Evolutionary conservation across 805 yeast genomes (phyloP), one percentile per base, ranked within the genome.

Genomic region (Nakazawaea anatomiae): DNA sequence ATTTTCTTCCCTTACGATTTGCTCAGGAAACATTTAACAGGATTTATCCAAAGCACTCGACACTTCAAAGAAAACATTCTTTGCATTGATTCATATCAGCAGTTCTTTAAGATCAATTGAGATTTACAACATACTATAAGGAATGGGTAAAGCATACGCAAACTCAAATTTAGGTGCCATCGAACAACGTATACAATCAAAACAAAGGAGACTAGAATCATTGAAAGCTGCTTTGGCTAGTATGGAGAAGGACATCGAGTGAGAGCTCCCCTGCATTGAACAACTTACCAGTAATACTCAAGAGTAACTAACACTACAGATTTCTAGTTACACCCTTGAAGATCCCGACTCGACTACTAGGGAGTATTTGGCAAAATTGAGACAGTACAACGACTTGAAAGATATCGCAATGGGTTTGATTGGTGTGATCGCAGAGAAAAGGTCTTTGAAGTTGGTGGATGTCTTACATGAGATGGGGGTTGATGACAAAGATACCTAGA

Each of bases 371-470:
- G 59, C 62, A 30, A 70, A 72, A 47, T 63, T 85, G 39, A 79
- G 80, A 54, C 65, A 69, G 49, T 85, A 84, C 63, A 82, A 85
- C 58, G 88, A 83, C 53, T 64, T 85, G 28, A 76, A 79, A 57
- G 90, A 85, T 59, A 71, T 74, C 1, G 87, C 88, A 0, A 58
- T 82, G 48, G 73, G 76, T 6, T 60, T 85, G 54, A 75, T 82
- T 9, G 75, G 77, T 40, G 62, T 82, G 69, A 80, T 85, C 34
- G 85, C 88, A 0, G 81, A 79, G 47, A 85, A 81, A 53, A 70
- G 80, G 52, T 67, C 72, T 29, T 65, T 76, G 30, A 68, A 74
- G 43, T 60, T 79, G 5, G 63, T 67, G 10, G 80, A 75, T 38
- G 73, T 83, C 6, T 64, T 81, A 57, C 69, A 73, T 11, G 87